Conservation (phyloP, 106 monocot species). For the Cymbidium sinense region DNA sequence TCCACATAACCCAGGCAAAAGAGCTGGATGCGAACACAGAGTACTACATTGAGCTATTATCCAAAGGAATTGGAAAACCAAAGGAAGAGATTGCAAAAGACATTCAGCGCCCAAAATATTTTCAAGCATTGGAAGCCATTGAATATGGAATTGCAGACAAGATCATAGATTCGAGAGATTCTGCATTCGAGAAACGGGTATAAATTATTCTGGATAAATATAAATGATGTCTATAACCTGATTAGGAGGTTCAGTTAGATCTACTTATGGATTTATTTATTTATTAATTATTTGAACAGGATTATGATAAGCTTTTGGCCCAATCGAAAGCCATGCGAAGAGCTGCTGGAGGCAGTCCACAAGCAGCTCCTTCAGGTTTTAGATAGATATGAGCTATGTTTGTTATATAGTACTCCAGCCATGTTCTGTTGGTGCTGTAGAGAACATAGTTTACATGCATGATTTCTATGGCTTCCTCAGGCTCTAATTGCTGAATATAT, state of each 20-base stretch:
- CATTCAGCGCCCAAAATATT: slow-evolving; percentile 66
- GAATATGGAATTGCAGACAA: slow-evolving; percentile 92
- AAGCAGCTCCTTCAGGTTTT: slow-evolving; percentile 44
- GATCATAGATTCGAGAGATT: slow-evolving; percentile 61
- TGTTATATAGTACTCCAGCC: background rate
- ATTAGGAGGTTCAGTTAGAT: background rate
- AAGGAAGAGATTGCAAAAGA: slow-evolving; percentile 84
- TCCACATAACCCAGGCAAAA: slow-evolving; percentile 50
- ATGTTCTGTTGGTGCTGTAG: background rate
- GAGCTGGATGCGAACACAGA: slow-evolving; percentile 91
- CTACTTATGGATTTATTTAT: background rate
- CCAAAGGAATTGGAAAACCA: slow-evolving; percentile 80
- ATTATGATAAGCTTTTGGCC: slow-evolving; percentile 65
- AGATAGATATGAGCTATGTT: slow-evolving; percentile 16
- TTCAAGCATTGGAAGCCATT: slow-evolving; percentile 78
- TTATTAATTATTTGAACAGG: slow-evolving; percentile 13
- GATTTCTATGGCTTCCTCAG: background rate
- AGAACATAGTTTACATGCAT: background rate
- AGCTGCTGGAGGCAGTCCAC: slow-evolving; percentile 31
- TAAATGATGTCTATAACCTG: no score
- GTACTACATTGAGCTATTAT: slow-evolving; percentile 69
- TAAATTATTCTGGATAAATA: background rate
- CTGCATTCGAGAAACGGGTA: slow-evolving; percentile 74
- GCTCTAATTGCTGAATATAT: background rate
- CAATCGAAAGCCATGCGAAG: slow-evolving; percentile 75